Base-by-base conservation (phyloP, 106 monocot genomes). In the Narthecium ossifragum region DNA sequence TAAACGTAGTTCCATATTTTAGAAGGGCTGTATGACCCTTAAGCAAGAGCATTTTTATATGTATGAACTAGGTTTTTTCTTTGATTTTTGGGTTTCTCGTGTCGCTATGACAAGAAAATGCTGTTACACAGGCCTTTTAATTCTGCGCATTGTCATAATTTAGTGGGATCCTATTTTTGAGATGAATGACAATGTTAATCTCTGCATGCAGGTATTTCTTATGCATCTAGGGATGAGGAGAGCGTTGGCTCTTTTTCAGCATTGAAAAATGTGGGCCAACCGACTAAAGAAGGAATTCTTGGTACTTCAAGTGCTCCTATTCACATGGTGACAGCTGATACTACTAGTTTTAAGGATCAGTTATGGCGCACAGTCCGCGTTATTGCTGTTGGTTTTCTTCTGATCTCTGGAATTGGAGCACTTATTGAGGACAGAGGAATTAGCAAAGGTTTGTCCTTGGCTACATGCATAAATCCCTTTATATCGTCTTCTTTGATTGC, bases 401-500 rank as follows among this genome's bases (percentile, higher is more conserved):
- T 98, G 30, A 91, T 98, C 51, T 98, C 98, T 55, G 98, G 98
- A 63, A 81, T 98, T 55, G 91, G 98, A 60, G 91, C 98, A 24
- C 85, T 98, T 10, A 91, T 98, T 64, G 98, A 98, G 74, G 98
- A 98, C 34, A 86, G 81, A 64, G 98, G 98, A 72, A 88, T 98
- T 49, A 85, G 84, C 48, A 98, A 90, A 98, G 98, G 98, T 98
- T 55, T n/a, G n/a, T n/a, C n/a, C n/a, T n/a, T n/a, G n/a, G n/a
- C n/a, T n/a, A n/a, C n/a, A n/a, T n/a, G n/a, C n/a, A n/a, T n/a
- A n/a, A n/a, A n/a, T n/a, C n/a, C n/a, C n/a, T n/a, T n/a, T n/a
- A n/a, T n/a, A n/a, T n/a, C n/a, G n/a, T n/a, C n/a, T 53, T 11
- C 15, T 61, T 60, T 17, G 55, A 32, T 46, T 22, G 7, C 20